Evolutionary conservation across 352 stramenopile genomes (phyloP), one percentile per base, ranked within the genome.

Genomic region (Phytophthora macrochlamydospora): DNA sequence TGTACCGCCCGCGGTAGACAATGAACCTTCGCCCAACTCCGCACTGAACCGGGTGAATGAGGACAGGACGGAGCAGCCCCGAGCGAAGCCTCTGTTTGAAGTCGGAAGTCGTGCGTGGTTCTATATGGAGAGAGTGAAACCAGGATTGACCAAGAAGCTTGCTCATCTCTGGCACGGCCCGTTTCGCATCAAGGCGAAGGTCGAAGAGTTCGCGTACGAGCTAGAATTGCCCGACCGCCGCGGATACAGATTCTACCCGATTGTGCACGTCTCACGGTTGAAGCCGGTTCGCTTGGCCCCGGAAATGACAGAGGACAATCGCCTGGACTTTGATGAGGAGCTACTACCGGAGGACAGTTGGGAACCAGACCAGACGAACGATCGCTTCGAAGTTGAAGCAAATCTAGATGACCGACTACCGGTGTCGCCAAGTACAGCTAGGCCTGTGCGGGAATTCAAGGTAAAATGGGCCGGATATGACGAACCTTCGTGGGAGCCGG

Each of bases 161-260:
- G 38, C 45, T 29, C 58, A 58, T 7, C 58, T 37, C 18, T 54
- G 48, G 38, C 38, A 65, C 29, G 45, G 56, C 0, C 35, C 56
- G 4, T 51, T 46, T 13, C 8, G 40, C 9, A 13, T 46, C 12
- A 46, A 46, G 38, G 43, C 37, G 46, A 51, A 56, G 13, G 13
- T 64, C 2, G 28, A 56, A 35, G 37, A 65, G 29, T 65, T 57
- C 7, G 58, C 38, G 6, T 65, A 53, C 13, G 58, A 58, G 14
- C 32, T 53, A 5, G 49, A 58, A 8, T 31, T 65, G 1, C 38
- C 49, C 8, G 40, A 59, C 32, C 42, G 13, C 11, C 51, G 35
- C 6, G 46, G 37, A 1, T 52, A 57, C 5, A 13, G 57, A 9
- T 64, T 59, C 14, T 58, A 59, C 7, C 42, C 51, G 12, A 18